Evolutionary conservation across 1,139 yeast genomes (phyloP).

Genomic region (Candida mesenterica): DNA sequence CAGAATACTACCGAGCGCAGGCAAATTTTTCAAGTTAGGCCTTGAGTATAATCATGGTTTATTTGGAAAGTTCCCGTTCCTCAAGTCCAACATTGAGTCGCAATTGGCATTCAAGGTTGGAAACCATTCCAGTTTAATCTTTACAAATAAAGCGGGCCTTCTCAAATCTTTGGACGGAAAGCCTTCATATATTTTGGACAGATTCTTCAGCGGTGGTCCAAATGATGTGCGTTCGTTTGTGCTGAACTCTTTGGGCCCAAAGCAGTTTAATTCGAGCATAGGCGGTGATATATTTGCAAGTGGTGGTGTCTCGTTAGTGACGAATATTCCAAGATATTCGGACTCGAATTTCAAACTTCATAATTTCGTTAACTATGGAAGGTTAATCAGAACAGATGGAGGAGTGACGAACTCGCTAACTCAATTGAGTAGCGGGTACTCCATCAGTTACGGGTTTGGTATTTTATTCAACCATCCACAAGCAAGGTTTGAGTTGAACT

Average conservation of each 20-base stretch:
- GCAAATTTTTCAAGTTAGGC: conserved; percentile 51
- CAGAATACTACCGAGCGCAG: conserved; percentile 54
- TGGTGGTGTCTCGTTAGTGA: conserved; percentile 67
- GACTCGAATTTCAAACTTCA: conserved; percentile 71
- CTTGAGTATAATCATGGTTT: conserved; percentile 55
- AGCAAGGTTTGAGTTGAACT: conserved; percentile 89
- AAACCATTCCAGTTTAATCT: conserved; percentile 25
- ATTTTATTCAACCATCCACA: conserved; percentile 79
- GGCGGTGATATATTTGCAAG: conserved; percentile 82
- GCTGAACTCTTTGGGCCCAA: conserved; percentile 84
- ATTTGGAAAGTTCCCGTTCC: conserved; percentile 28
- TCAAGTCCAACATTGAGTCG: conserved; percentile 50
- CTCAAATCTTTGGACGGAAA: conserved; percentile 34
- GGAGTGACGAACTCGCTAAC: conserved; percentile 19
- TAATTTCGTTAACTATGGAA: conserved; percentile 72
- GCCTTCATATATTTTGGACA: conserved; percentile 57
- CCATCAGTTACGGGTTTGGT: conserved; percentile 72
- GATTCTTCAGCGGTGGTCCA: conserved; percentile 67
- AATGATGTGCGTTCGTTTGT: conserved; percentile 77
- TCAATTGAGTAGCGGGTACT: conserved; percentile 32
- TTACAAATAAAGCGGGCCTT: conserved; percentile 52
- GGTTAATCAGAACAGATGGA: conserved; percentile 46
- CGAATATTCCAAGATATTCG: conserved; percentile 59
- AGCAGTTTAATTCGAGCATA: conserved; percentile 53
- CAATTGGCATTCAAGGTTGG: conserved; percentile 33